A percentile compares a stretch with the other conserved stretches of the same genome.
These are phyloP conservation scores for Fusarium nanum DNA, from an alignment of 2,329 filamentous ascomycete genomes.

Conservation along the genomic window DNA sequence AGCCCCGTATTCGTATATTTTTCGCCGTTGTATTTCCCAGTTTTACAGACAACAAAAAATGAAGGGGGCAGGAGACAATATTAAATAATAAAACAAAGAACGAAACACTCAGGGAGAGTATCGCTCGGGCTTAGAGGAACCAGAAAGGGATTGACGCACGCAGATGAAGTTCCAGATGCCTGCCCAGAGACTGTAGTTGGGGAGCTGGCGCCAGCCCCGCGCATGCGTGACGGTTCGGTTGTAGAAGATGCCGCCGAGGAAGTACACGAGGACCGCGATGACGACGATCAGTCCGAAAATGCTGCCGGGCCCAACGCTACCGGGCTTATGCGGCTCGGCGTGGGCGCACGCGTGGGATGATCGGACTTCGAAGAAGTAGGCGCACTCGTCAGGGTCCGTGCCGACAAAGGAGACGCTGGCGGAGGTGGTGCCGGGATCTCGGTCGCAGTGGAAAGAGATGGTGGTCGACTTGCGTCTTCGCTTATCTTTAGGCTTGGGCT, in stretches of 20 bases:
- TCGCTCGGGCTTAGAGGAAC: conserved; percentile 46
- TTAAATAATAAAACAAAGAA: not conserved
- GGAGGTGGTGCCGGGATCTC: conserved; percentile 75
- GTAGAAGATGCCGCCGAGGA: conserved; percentile 93
- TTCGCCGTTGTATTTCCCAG: conserved; percentile 7
- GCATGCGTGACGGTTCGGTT: conserved; percentile 95
- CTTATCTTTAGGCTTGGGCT: conserved; percentile 38
- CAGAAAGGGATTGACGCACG: conserved; percentile 59
- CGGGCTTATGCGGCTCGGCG: conserved; percentile 75
- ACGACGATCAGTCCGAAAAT: conserved; percentile 88
- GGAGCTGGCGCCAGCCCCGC: conserved; percentile 92
- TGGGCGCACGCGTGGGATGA: conserved; percentile 82
- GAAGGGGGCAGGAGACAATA: not conserved
- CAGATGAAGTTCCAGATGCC: conserved; percentile 85
- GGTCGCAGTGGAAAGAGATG: conserved; percentile 93
- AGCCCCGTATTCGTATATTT: conserved; percentile 30
- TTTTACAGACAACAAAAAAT: conserved; percentile 8
- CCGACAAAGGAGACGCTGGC: conserved; percentile 87
- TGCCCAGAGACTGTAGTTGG: conserved; percentile 94
- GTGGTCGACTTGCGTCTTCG: conserved; percentile 79
- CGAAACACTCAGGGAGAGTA: conserved; percentile 43
- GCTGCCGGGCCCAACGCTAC: conserved; percentile 77
- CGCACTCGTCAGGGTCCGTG: conserved; percentile 85
- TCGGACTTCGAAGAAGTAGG: conserved; percentile 95
- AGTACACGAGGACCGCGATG: conserved; percentile 84